Base-by-base conservation (phyloP, 179 eudicot genomes). In the Silene noctiflora region DNA sequence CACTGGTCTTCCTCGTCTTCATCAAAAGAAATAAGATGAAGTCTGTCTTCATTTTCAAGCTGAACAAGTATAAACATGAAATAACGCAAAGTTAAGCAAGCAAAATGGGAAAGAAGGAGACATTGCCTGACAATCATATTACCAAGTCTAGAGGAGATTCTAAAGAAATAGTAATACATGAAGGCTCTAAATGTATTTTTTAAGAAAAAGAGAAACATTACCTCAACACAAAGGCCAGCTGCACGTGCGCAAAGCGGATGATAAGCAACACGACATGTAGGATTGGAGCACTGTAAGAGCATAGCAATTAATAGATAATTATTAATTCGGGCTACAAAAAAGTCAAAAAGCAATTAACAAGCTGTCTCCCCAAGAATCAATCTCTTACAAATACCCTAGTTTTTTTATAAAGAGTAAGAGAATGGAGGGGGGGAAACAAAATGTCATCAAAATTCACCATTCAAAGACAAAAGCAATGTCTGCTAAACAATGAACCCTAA, bases 171-270 rank as follows among this genome's bases (percentile, higher is more conserved):
- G 56, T 39, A 29, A 24, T 24, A 4, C 61, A 67, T 69, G 48
- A 71, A 75, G 22, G 74, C 9, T 60, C 39, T 72, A 12, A 17
- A 56, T 29, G 19, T 39, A 35, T 55, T 33, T 7, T 11, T 25
- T 0, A 51, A 42, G 22, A 53, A 48, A 72, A 74, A 79, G 69
- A 73, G 79, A 27, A 46, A 51, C 65, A 20, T 44, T 87, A 95
- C 99, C 97, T 93, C 99, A 73, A 81, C 90, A 80, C 99, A 95
- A 74, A 86, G 88, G 70, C 97, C 99, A 76, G 99, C 89, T 62
- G 87, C 98, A 83, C 98, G 97, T 65, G 99, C 99, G 86, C 99
- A 95, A 53, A 95, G 97, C 33, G 99, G 99, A 82, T 95, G 99
- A 83, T 89, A 95, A 51, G 99, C 96, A 70, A 91, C 98, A 74